Evolutionary conservation across 2,329 filamentous ascomycete genomes (phyloP).

Genomic region (Aspergillus aculeatus): DNA sequence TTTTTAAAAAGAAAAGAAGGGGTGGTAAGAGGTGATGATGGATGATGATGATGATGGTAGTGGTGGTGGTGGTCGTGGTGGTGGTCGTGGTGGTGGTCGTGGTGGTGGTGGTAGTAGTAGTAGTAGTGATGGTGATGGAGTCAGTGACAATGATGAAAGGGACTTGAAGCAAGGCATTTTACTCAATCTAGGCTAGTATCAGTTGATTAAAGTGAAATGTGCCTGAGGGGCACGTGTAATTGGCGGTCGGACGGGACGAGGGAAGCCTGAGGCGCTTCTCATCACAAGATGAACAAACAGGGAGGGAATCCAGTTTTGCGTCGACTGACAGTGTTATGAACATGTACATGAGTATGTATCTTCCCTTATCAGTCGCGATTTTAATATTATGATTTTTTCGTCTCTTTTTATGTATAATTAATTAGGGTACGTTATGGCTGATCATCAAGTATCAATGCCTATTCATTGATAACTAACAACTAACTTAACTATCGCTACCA

Average conservation of each 20-base stretch:
- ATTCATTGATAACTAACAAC: neutral
- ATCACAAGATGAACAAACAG: neutral
- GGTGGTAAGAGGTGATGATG: neutral
- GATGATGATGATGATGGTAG: neutral
- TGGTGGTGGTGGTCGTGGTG: too few species aligned
- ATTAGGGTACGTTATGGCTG: neutral
- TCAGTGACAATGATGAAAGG: too few species aligned
- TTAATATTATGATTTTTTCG: neutral
- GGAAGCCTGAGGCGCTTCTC: constrained; percentile 5
- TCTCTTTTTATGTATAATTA: neutral
- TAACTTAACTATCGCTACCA: too few species aligned
- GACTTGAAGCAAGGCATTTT: too few species aligned
- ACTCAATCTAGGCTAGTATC: neutral
- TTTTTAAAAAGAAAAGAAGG: neutral
- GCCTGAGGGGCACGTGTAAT: constrained; percentile 5
- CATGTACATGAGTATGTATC: too few species aligned
- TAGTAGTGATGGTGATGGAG: too few species aligned
- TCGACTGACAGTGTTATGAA: too few species aligned
- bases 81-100: too few species aligned
- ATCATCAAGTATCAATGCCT: neutral
- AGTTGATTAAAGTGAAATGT: neutral
- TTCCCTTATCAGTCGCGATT: neutral
- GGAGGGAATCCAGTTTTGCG: constrained; percentile 7
- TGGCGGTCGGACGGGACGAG: constrained; percentile 2
- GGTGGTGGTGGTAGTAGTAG: too few species aligned